phyloP scores from a whole-genome alignment of 768 basidiomycete genomes.

The Coprinopsis marcescibilis region DNA sequence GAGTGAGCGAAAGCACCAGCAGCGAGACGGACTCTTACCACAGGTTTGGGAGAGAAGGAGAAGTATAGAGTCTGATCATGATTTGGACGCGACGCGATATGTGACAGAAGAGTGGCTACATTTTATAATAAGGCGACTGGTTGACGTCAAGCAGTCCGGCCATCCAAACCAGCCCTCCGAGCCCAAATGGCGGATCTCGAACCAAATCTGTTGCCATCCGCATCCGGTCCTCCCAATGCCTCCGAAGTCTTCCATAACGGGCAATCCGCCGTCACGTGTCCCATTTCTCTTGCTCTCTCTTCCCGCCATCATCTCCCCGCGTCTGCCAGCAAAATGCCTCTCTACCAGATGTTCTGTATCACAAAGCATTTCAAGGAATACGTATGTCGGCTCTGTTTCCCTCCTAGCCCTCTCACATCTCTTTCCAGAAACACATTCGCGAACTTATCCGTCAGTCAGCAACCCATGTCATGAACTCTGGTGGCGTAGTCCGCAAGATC shows the following conservation, averaged over 20 bases:
- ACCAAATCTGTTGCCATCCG: no score
- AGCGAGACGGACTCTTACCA: no score
- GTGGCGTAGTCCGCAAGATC: conserved; percentile 79
- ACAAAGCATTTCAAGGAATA: conserved; percentile 70
- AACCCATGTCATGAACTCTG: conserved; percentile 62
- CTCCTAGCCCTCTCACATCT: not conserved
- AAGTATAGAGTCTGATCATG: not conserved
- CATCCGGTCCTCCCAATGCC: no score
- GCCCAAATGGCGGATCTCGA: not conserved
- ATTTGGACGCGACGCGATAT: conserved; percentile 6
- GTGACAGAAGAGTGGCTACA: conserved; percentile 25
- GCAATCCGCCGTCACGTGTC: conserved; percentile 2
- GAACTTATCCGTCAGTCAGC: conserved; percentile 68
- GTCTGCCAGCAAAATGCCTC: conserved; percentile 54
- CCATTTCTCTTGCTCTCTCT: not conserved
- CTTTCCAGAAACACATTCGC: conserved; percentile 63
- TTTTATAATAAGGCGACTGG: conserved; percentile 9
- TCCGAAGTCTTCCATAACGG: no score
- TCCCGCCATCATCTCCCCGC: not conserved
- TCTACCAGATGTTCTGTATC: conserved; percentile 86
- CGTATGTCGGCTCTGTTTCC: conserved; percentile 35
- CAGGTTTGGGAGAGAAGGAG: conserved; percentile 15
- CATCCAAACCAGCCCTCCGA: not conserved
- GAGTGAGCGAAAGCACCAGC: no score
- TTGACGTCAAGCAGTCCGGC: not conserved